Base-by-base conservation (phyloP, 179 eudicot species). In the Amaranthus tricolor region DNA sequence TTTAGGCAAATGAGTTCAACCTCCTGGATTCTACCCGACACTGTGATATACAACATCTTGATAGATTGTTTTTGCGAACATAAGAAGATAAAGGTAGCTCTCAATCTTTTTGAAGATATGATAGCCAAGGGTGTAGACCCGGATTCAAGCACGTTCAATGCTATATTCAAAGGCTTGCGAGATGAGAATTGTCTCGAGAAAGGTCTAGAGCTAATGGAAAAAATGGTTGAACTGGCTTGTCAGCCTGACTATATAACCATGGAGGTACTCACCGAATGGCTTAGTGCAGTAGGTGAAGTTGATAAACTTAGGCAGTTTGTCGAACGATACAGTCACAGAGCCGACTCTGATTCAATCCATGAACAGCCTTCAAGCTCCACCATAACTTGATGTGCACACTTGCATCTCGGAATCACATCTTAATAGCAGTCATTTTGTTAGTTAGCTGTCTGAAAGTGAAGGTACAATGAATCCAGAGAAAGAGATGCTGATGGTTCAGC, bases 211-310 rank as follows among this genome's bases (percentile, higher is more conserved):
- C 82, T 87, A 48, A 95, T 95, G 98, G 91, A 91, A 64, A 86
- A 79, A 73, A 95, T 95, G 99, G 81, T 74, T 31, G 81, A 87
- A 72, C 76, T 80, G 44, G 89, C 80, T 59, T 91, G 95, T 82
- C 74, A 74, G 79, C 98, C 97, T 56, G 93, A 94, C 73, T 87
- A 84, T 72, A 78, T 92, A 53, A 91, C 99, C 48, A 79, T 95
- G 89, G 92, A 87, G 70, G 76, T 86, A 44, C 93, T 95, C 57
- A 88, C 90, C 10, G 81, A 87, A 59, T 95, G 99, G 97, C 92
- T 95, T 55, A 62, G 88, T 71, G 82, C 74, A 7, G 89, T 79
- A 48, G 97, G 99, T 73, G 82, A 93, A 82, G 75, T 82, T 5
- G 90, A 88, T 50, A 89, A 81, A 74, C 76, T 95, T 74, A 84